Evolutionary conservation across 148 eudicot species (phyloP).

Genomic region (Silene conica): DNA sequence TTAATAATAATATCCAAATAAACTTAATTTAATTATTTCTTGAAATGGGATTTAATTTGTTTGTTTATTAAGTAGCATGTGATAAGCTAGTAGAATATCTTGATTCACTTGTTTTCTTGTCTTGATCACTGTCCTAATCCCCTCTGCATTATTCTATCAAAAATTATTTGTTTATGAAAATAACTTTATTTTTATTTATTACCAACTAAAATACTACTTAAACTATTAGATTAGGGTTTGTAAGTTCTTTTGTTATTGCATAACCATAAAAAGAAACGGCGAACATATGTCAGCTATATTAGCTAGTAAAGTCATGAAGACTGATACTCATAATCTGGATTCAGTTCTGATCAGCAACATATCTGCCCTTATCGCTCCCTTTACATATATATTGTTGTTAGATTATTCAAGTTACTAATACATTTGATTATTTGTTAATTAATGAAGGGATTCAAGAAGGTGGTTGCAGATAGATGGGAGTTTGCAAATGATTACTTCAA

Average conservation of each 20-base stretch:
- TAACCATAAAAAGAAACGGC: too few relatives aligned
- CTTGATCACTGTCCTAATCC: constrained; percentile 23
- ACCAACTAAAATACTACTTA: not conserved
- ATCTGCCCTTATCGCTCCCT: too few relatives aligned
- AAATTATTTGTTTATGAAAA: not conserved
- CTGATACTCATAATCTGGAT: too few relatives aligned
- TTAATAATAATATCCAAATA: not conserved
- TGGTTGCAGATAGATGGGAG: constrained; percentile 63
- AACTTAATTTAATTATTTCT: not conserved
- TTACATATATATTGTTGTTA: too few relatives aligned
- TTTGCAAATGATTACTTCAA: constrained; percentile 54
- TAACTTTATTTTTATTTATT: not conserved
- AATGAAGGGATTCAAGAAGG: constrained; percentile 51
- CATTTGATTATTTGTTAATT: not conserved
- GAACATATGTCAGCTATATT: too few relatives aligned
- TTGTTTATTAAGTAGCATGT: constrained; percentile 25
- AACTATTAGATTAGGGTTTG: not conserved
- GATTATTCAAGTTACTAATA: not conserved
- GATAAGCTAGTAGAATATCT: constrained; percentile 28
- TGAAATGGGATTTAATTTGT: not conserved
- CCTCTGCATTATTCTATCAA: not conserved
- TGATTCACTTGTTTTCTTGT: constrained; percentile 30
- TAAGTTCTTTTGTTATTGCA: not conserved
- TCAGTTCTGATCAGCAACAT: too few relatives aligned
- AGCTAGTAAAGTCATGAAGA: too few relatives aligned